Evolutionary conservation across 192 early-diverging fungal genomes (phyloP), one percentile per base, ranked within the genome.

Genomic region (Chytriomyces sp.): DNA sequence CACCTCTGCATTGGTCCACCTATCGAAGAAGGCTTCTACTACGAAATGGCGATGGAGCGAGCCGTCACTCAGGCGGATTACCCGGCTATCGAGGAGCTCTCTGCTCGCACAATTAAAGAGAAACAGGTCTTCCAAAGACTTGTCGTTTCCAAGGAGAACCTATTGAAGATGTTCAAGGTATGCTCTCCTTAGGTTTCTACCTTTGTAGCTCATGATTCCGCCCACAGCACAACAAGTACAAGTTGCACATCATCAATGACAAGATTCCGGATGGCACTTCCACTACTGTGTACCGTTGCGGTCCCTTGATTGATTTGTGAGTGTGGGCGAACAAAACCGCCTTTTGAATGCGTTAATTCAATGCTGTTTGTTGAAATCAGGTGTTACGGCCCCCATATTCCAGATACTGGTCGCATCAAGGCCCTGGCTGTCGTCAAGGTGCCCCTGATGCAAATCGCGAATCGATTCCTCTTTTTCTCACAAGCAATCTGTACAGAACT

Each of bases 201-300:
- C 22, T 17, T 58, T 58, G 7, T 37, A 37, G 22, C 59, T 22
- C 5, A 36, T 61, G 10, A 17, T 36, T 58, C 33, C 33, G 34
- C 36, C 44, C 44, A 32, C 37, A 77, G 84, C 89, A 96, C 86
- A 99, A 98, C 89, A 92, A 91, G 78, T 99, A 98, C 88, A 99
- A 99, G 86, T 86, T 91, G 34, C 91, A 96, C 68, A 85, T 99
- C 73, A 98, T 99, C 82, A 84, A 95, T 52, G 83, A 88, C 59
- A 94, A 92, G 76, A 91, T 98, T 63, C 91, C 92, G 4, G 96
- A 99, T 74, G 91, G 90, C 55, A 94, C 94, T 40, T 91, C 91
- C 40, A 94, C 93, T 75, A 98, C 96, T 14, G 98, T 99, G 60
- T 99, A 99, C 85, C 93, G 98, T 38, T 98, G 96, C 75, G 98